Evolutionary conservation across 2,329 filamentous ascomycete species (phyloP).

Genomic region (Pseudogymnoascus sp.): DNA sequence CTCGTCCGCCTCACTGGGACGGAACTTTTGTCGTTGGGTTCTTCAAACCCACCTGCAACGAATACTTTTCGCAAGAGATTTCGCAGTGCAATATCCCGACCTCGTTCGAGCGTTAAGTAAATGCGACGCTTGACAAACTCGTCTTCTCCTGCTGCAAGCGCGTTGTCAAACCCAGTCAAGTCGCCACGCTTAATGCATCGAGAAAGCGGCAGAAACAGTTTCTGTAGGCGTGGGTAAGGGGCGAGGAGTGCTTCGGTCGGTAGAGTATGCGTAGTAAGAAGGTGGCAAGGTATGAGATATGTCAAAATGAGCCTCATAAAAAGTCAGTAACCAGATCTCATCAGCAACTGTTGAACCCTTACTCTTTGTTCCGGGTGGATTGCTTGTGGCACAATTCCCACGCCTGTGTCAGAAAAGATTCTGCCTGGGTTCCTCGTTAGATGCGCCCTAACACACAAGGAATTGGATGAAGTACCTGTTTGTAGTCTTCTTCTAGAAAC

Average conservation of each 20-base stretch:
- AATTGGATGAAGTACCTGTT: conserved; percentile 45
- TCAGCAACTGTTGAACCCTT: conserved; percentile 27
- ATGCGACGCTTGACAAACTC: conserved; percentile 90
- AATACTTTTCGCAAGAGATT: conserved; percentile 92
- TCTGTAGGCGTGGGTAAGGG: conserved; percentile 67
- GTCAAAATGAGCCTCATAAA: conserved; percentile 70
- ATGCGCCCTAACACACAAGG: neutral
- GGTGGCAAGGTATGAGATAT: conserved; percentile 87
- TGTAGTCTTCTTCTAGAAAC: conserved; percentile 91
- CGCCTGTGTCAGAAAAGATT: conserved; percentile 71
- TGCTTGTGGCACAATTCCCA: conserved; percentile 72
- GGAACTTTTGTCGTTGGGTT: conserved; percentile 60
- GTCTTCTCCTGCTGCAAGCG: conserved; percentile 74
- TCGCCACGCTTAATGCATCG: conserved; percentile 75
- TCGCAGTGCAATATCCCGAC: conserved; percentile 82
- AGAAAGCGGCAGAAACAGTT: conserved; percentile 70
- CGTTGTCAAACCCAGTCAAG: conserved; percentile 73
- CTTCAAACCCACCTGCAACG: conserved; percentile 72
- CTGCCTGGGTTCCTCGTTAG: conserved; percentile 46
- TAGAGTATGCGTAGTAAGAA: conserved; percentile 80
- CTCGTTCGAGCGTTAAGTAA: conserved; percentile 87
- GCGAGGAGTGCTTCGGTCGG: conserved; percentile 65
- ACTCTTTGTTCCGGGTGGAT: conserved; percentile 74
- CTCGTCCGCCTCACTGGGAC: conserved; percentile 63
- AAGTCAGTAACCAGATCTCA: conserved; percentile 9